Base-by-base conservation (phyloP, 345 rosid species). In the Alliaria petiolata region DNA sequence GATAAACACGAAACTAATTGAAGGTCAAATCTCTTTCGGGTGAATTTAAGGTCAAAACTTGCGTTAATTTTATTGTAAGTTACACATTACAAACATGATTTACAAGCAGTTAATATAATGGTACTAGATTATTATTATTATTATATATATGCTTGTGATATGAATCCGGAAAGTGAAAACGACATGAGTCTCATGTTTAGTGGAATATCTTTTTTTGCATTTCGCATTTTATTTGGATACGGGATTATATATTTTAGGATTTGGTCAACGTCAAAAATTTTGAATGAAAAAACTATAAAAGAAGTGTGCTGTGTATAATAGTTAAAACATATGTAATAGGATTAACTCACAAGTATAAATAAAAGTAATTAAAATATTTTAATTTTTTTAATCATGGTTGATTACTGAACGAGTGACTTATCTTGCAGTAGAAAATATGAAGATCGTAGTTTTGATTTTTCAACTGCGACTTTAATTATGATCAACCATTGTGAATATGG, bases 191-290 rank as follows among this genome's bases (percentile, higher is more conserved):
- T 38, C 42, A 38, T 38, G 40, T 39, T 60, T 50, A 70, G 52
- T 70, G 67, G 68, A 60, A 38, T 70, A 47, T 28, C 12, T 7
- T 16, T 63, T 65, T 69, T 52, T 53, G 30, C 26, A 62, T 42
- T 33, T 43, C 15, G 39, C 45, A 8, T 71, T 62, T 72, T 11
- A 64, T 54, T 72, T 45, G 42, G 39, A 25, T 58, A 72, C 51
- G 43, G 50, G 33, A 65, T 28, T 20, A 46, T 44, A 22, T 43
- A 17, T 12, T 30, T 19, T 13, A 40, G 45, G 33, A 51, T 39
- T 43, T 8, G 6, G 5, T 52, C 7, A 11, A 62, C n/a, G 63
- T 55, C 40, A 44, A 13, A 22, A 55, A 34, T 3, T 31, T 30
- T 31, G 2, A 31, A 51, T 12, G 5, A 30, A 43, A n/a, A 28